A percentile compares a stretch with the other conserved stretches of the same genome.
Evolutionary conservation across 306 rosid species (phyloP).

Genomic region (Urtica urens): DNA sequence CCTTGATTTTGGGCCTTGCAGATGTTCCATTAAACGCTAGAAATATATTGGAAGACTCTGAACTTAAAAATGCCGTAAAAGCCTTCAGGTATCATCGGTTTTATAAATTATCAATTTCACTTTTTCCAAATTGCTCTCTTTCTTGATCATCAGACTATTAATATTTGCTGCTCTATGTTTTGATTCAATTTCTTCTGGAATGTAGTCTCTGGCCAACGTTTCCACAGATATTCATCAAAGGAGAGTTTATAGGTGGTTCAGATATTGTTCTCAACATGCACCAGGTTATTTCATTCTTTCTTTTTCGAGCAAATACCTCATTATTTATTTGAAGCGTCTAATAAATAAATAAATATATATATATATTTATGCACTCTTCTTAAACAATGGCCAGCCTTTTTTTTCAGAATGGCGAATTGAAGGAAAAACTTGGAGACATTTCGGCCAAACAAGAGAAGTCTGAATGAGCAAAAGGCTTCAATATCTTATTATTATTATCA

Average conservation of each 20-base stretch:
- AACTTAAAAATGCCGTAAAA: slow-evolving; percentile 80
- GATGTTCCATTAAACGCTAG: slow-evolving; percentile 80
- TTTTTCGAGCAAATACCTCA: neutral
- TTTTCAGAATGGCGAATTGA: slow-evolving; percentile 54
- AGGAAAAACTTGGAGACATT: slow-evolving; percentile 42
- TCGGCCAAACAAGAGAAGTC: slow-evolving; percentile 17
- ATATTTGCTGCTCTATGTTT: neutral
- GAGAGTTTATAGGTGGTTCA: slow-evolving; percentile 90
- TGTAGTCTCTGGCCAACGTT: slow-evolving; percentile 83
- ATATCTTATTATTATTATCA: too few species aligned
- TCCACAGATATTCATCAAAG: slow-evolving; percentile 86
- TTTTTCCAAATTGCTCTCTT: too few species aligned
- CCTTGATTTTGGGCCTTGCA: slow-evolving; percentile 20
- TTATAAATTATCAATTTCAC: too few species aligned
- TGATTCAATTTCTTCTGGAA: neutral
- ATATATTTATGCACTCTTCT: too few species aligned
- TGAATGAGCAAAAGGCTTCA: too few species aligned
- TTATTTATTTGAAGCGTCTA: slow-evolving; percentile 2
- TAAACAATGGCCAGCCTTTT: slow-evolving; percentile 6
- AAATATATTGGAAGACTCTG: slow-evolving; percentile 72
- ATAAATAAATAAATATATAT: slow-evolving; percentile 4
- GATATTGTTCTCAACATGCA: slow-evolving; percentile 79
- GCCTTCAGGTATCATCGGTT: slow-evolving; percentile 44
- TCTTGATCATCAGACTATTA: neutral
- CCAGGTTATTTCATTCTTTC: slow-evolving; percentile 34